Evolutionary conservation across 805 yeast species (phyloP), one percentile per base, ranked within the genome.

Genomic region (Teunomyces kruisii): DNA sequence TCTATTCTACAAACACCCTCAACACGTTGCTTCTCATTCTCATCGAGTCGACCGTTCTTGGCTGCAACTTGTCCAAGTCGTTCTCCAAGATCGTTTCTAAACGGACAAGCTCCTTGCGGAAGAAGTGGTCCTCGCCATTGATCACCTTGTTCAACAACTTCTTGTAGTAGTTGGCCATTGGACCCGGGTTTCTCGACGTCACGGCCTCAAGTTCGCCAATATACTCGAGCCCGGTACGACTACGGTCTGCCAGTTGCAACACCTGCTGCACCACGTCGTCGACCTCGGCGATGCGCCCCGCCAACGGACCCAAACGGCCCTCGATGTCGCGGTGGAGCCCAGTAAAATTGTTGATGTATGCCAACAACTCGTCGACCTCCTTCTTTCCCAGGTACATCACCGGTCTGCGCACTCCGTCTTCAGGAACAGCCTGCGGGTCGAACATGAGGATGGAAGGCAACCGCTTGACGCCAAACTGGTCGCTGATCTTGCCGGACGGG

Each of bases 381-480:
- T 57, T 46, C 14, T 55, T 59, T 1, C 67, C 72, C 32, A 50
- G 48, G 45, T 56, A 70, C n/a, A 47, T 31, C 5, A 47, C 43
- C 1, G 74, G 73, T 13, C 58, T 47, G 17, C 51, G 57, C 24
- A 53, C 30, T 2, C 61, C 63, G 43, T 66, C 64, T 14, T 42
- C 52, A 19, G 53, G 56, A 4, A 45, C 43, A 27, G 48, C 47
- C 2, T 39, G 26, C 1, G 68, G 65, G 40, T 66, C 68, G 55
- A 83, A 74, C 46, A 61, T 76, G 32, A 81, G 52, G n/a, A 84
- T 62, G 0, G 85, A 74, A 10, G 91, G 90, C 59, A 68, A 76
- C 6, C 68, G 63, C 12, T 59, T 51, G 42, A 84, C 63, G 1
- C 65, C 72, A 57, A 67, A 83, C 41, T 53, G 52, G 27, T 61